These are phyloP conservation scores for Protomyces macrosporus DNA, from an alignment of 1,139 yeast genomes.

Conservation along the genomic window DNA sequence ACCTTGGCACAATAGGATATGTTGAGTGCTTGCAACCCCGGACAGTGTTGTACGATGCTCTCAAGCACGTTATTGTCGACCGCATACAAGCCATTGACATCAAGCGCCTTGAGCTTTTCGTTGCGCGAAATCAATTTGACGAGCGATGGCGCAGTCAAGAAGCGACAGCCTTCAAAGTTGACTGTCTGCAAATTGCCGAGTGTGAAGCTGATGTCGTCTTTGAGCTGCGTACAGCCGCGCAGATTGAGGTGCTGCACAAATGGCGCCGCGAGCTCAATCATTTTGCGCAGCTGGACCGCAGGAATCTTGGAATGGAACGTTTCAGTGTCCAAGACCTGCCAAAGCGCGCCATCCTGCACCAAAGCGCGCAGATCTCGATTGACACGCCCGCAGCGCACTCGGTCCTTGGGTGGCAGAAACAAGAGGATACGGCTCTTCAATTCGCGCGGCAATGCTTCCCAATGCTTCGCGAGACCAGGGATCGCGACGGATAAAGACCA, in stretches of 20 bases:
- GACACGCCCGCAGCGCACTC: conserved; percentile 6
- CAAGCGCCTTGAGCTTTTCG: conserved; percentile 18
- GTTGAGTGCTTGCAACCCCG: conserved; percentile 27
- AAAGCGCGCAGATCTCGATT: conserved; percentile 9
- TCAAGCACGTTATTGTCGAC: conserved; percentile 27
- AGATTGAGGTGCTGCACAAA: conserved; percentile 29
- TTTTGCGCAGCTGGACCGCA: conserved; percentile 21
- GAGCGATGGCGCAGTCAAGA: conserved; percentile 27
- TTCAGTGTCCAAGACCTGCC: conserved; percentile 29
- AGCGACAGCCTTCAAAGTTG: conserved; percentile 29
- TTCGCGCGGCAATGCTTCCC: conserved; percentile 32
- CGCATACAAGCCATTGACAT: conserved; percentile 24
- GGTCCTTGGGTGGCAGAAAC: conserved; percentile 18
- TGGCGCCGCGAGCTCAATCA: conserved; percentile 26
- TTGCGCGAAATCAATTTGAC: conserved; percentile 25
- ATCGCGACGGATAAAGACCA: neutral
- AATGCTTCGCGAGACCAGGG: conserved; percentile 35
- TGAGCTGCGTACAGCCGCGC: conserved; percentile 30
- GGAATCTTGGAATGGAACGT: conserved; percentile 24
- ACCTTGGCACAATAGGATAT: conserved; percentile 27
- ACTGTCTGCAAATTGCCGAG: conserved; percentile 27
- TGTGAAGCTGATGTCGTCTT: conserved; percentile 7
- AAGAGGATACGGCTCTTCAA: conserved; percentile 20
- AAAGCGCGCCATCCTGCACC: conserved; percentile 30
- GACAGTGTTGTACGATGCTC: conserved; percentile 22